Percentiles rank a stretch among this genome's conserved stretches.
Conservation (phyloP, 441 rosid species). For the Euphorbia schlechtendalii region DNA sequence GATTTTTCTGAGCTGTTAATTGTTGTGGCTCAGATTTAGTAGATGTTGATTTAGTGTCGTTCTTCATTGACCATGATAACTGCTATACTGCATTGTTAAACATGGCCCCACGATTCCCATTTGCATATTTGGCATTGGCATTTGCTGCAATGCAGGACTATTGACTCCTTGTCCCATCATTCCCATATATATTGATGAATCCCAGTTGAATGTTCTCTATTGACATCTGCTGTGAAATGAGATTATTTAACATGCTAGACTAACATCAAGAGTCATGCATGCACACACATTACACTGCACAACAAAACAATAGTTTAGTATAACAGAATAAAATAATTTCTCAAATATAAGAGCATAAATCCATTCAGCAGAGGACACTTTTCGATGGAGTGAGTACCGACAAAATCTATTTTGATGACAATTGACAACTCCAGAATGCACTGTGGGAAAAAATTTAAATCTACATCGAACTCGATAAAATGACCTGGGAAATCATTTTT, state of each 20-base stretch:
- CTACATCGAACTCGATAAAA: background rate
- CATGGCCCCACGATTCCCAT: conserved; percentile 30
- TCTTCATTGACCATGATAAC: conserved; percentile 36
- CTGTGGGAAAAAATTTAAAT: background rate
- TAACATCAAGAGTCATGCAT: conserved; percentile 20
- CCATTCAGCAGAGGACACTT: background rate
- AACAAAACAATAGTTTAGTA: conserved; percentile 6
- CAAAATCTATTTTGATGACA: too few species aligned
- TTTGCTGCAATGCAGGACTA: conserved; percentile 24
- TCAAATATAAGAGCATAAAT: too few species aligned
- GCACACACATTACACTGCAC: conserved; percentile 24
- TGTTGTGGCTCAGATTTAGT: conserved; percentile 37
- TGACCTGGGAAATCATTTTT: too few species aligned
- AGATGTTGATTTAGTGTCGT: conserved; percentile 36
- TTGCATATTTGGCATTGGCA: conserved; percentile 29
- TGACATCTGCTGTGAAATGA: conserved; percentile 41
- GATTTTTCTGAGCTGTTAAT: conserved; percentile 30
- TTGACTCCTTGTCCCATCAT: conserved; percentile 20
- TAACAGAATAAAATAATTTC: background rate
- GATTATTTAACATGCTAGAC: conserved; percentile 44
- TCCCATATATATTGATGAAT: conserved; percentile 33
- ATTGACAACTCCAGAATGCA: too few species aligned
- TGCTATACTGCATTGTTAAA: conserved; percentile 38
- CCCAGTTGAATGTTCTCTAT: conserved; percentile 35
- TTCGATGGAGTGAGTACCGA: too few species aligned